phyloP scores from a whole-genome alignment of 1,139 yeast species.

The Yueomyces sp. region DNA sequence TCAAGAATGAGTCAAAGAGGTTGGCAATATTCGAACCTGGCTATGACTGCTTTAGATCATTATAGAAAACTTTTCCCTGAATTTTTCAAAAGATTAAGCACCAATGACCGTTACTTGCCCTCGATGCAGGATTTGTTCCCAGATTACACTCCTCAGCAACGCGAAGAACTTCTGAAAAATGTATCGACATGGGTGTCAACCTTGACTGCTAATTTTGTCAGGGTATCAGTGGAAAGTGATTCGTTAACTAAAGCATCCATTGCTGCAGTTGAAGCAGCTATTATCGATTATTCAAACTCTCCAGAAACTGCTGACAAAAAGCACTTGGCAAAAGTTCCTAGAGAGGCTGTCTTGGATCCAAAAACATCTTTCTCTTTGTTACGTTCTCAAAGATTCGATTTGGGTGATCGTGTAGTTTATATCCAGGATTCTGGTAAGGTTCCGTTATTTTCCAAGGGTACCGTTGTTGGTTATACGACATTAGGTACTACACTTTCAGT shows the following conservation, averaged over 20 bases:
- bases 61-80: conserved; percentile 52
- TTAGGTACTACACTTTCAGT: conserved; percentile 39
- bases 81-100: conserved; percentile 31
- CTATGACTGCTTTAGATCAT: conserved; percentile 50
- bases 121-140: conserved; percentile 30
- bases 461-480: conserved; percentile 71
- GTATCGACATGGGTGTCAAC: conserved; percentile 48
- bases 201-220: conserved; percentile 41
- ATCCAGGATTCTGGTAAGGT: conserved; percentile 85
- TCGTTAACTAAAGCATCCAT: conserved; percentile 59
- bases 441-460: conserved; percentile 79
- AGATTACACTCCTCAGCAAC: conserved; percentile 25
- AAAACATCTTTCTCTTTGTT: conserved; percentile 59
- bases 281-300: conserved; percentile 35
- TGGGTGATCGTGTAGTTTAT: conserved; percentile 86
- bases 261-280: conserved; percentile 52
- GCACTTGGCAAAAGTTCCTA: conserved; percentile 72
- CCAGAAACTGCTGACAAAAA: conserved; percentile 34
- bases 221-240: conserved; percentile 70
- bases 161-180: conserved; percentile 32
- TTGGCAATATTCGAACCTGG: conserved; percentile 80
- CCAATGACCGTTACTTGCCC: conserved; percentile 29
- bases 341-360: conserved; percentile 73
- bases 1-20: conserved; percentile 53
- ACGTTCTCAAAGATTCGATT: conserved; percentile 59